Conservation (phyloP, 2,329 filamentous ascomycete genomes). For the Ascosphaera aggregata region DNA sequence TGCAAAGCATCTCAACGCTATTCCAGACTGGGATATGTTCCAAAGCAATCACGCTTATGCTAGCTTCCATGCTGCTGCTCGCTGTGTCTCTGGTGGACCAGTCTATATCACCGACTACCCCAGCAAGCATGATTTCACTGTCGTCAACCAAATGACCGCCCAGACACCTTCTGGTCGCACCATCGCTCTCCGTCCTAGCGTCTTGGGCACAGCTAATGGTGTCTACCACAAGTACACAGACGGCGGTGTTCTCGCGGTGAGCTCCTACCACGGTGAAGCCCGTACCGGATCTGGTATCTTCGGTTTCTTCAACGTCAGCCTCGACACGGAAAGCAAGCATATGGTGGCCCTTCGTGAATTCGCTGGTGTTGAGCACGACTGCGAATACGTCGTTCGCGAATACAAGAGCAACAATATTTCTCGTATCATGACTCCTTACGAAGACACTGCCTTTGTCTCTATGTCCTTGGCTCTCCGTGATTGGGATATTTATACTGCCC, state of each 20-base stretch:
- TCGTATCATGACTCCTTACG: constrained; percentile 14
- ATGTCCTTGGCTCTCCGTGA: constrained; percentile 39
- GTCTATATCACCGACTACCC: constrained; percentile 88
- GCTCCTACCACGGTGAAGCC: constrained; percentile 47
- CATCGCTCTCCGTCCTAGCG: constrained; percentile 57
- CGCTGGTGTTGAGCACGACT: constrained; percentile 35
- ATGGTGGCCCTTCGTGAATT: constrained; percentile 49
- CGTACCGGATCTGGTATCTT: constrained; percentile 52
- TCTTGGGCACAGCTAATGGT: constrained; percentile 46
- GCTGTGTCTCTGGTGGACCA: constrained; percentile 74
- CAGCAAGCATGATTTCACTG: constrained; percentile 48
- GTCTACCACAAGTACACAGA: constrained; percentile 59
- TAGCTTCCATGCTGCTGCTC: constrained; percentile 68
- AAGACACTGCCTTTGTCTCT: constrained; percentile 27
- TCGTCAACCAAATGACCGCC: constrained; percentile 67
- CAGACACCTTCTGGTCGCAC: constrained; percentile 47
- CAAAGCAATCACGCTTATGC: constrained; percentile 47
- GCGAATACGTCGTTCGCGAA: constrained; percentile 46
- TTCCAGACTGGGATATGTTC: constrained; percentile 71
- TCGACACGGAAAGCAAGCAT: constrained; percentile 34
- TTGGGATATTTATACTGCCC: constrained; percentile 64
- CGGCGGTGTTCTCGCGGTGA: constrained; percentile 48
- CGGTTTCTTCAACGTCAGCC: constrained; percentile 65
- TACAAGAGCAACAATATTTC: constrained; percentile 42
- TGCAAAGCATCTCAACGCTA: constrained; percentile 59